Conservation (phyloP, 371 early-diverging fungal species). For the Lichtheimia ornata region DNA sequence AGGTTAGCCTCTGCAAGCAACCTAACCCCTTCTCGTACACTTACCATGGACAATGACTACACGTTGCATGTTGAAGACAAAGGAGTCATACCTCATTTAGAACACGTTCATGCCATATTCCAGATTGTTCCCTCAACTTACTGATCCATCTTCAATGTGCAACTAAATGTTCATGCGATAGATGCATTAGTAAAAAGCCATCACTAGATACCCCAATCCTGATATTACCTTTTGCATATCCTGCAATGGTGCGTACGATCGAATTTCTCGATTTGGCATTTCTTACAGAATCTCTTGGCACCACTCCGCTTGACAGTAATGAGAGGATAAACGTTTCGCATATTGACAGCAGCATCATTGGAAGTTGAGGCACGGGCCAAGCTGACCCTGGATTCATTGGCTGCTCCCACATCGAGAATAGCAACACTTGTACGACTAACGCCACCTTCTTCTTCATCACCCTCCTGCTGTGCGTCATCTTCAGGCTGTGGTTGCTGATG, state of each 20-base stretch:
- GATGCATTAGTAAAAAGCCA: not conserved
- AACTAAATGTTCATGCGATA: constrained; percentile 23
- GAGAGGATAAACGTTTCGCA: constrained; percentile 15
- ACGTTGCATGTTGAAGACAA: not conserved
- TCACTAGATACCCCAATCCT: not conserved
- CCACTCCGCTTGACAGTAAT: constrained; percentile 63
- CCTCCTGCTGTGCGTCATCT: constrained; percentile 5
- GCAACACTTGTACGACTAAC: constrained; percentile 15
- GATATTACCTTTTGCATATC: constrained; percentile 40
- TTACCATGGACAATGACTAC: constrained; percentile 63
- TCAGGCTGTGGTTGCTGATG: not conserved
- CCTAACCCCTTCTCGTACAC: not conserved
- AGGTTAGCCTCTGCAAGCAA: not conserved
- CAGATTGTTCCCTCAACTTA: constrained; percentile 32
- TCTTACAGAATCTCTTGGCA: constrained; percentile 56
- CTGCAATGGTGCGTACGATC: constrained; percentile 73
- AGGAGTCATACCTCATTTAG: not conserved
- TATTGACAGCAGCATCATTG: constrained; percentile 3
- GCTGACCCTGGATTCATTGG: constrained; percentile 19
- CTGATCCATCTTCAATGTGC: constrained; percentile 74
- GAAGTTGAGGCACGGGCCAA: constrained; percentile 16
- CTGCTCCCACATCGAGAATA: constrained; percentile 21
- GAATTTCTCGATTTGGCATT: constrained; percentile 64
- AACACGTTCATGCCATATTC: not conserved
- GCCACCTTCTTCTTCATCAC: constrained; percentile 5